phyloP scores from a whole-genome alignment of 768 basidiomycete species.

The Mycena alexandri region DNA sequence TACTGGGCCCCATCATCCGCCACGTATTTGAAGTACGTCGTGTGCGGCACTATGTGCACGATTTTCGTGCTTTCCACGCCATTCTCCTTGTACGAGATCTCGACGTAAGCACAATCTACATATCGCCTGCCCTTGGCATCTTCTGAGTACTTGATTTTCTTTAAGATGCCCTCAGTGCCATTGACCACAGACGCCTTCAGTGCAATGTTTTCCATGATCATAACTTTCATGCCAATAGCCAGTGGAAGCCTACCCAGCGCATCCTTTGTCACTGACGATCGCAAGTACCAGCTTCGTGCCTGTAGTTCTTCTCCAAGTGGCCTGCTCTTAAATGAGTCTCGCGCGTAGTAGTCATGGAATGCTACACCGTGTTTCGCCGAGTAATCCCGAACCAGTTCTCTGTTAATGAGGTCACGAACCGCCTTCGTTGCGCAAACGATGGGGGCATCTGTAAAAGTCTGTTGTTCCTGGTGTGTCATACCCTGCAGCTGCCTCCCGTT shows the following conservation, averaged over 20 bases:
- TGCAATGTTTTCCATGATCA: not conserved
- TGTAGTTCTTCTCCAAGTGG: not conserved
- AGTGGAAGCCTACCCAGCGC: not conserved
- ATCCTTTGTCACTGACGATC: not conserved
- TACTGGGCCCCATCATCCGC: not conserved
- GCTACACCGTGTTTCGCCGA: not conserved
- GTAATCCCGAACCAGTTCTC: not conserved
- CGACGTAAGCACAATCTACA: conserved; percentile 8
- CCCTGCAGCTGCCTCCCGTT: not conserved
- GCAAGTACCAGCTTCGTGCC: not conserved
- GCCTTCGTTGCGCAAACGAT: conserved; percentile 2
- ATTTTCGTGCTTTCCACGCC: not conserved
- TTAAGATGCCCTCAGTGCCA: not conserved
- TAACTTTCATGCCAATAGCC: not conserved
- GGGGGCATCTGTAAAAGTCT: not conserved
- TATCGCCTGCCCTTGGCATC: not conserved
- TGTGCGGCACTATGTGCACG: not conserved
- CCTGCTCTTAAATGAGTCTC: not conserved
- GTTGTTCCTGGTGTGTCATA: not conserved
- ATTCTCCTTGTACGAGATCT: not conserved
- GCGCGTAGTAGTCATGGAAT: not conserved
- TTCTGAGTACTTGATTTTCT: not conserved
- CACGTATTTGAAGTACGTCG: not conserved
- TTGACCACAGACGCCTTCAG: not conserved
- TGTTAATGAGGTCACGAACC: not conserved